Evolutionary conservation across 306 rosid species (phyloP).

Genomic region (Hylodesmum podocarpum): DNA sequence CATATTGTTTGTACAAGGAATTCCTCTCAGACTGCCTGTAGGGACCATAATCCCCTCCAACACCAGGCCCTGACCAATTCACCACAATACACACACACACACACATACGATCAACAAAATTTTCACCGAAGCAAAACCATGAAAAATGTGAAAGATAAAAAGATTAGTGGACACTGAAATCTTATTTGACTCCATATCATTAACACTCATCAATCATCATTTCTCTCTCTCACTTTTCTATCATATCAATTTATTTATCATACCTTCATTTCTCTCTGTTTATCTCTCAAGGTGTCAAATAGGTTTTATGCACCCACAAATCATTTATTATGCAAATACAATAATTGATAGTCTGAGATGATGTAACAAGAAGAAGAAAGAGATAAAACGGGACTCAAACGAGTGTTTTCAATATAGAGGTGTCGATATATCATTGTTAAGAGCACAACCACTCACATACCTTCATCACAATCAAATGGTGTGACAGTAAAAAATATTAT

Average conservation of each 20-base stretch:
- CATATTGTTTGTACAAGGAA: slow-evolving; percentile 69
- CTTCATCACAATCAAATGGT: too few species aligned
- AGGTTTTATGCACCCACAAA: background rate
- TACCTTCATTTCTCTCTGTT: background rate
- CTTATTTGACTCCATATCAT: background rate
- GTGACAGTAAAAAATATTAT: too few species aligned
- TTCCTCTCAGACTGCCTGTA: slow-evolving; percentile 94
- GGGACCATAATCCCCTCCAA: slow-evolving; percentile 95
- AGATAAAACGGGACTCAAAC: background rate
- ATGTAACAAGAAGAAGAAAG: background rate
- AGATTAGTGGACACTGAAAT: background rate
- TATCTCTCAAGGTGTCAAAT: background rate
- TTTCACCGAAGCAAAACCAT: background rate
- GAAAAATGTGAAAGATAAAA: background rate
- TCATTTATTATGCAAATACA: background rate
- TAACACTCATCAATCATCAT: background rate
- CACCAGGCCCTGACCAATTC: slow-evolving; percentile 69
- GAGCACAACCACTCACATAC: too few species aligned
- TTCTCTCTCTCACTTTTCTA: background rate
- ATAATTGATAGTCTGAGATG: background rate
- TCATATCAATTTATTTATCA: background rate
- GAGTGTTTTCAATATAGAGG: background rate
- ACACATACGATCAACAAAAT: slow-evolving; percentile 12
- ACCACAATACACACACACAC: slow-evolving; percentile 7
- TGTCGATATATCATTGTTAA: background rate